Conservation (phyloP, 1,139 yeast species). For the Diutina ranongensis region DNA sequence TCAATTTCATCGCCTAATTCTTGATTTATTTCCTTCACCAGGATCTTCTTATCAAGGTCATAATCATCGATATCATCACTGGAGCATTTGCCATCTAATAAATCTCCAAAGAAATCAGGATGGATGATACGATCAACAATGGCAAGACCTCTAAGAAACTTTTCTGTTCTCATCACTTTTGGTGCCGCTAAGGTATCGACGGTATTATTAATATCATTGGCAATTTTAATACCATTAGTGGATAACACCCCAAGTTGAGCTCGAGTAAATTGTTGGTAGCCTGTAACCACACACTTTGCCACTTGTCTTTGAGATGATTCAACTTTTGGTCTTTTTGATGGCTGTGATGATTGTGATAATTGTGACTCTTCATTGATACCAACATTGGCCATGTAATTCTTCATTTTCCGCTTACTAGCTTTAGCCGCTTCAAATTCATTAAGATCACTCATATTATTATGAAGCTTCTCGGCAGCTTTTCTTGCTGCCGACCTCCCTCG, state of each 20-base stretch:
- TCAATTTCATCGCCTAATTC: slow-evolving; percentile 19
- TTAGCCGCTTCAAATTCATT: slow-evolving; percentile 43
- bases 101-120: slow-evolving; percentile 34
- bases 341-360: neutral
- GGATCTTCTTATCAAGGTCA: slow-evolving; percentile 23
- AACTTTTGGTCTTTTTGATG: neutral
- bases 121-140: slow-evolving; percentile 30
- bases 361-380: slow-evolving; percentile 9
- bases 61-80: slow-evolving; percentile 22
- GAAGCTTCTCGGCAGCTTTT: slow-evolving; percentile 25
- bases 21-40: slow-evolving; percentile 18
- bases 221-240: slow-evolving; percentile 29
- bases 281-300: slow-evolving; percentile 35
- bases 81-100: slow-evolving; percentile 18
- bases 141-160: slow-evolving; percentile 46
- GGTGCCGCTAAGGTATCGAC: slow-evolving; percentile 62
- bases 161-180: slow-evolving; percentile 69
- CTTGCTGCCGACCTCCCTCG: slow-evolving; percentile 3
- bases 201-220: slow-evolving; percentile 17
- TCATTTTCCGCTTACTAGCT: slow-evolving; percentile 30
- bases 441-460: slow-evolving; percentile 54
- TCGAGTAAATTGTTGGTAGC: slow-evolving; percentile 35
- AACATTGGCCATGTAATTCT: slow-evolving; percentile 24
- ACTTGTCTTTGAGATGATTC: neutral
- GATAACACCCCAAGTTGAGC: slow-evolving; percentile 22